These are phyloP conservation scores for Neurospora sp. DNA, from an alignment of 495 filamentous ascomycete genomes.

Conservation along the genomic window DNA sequence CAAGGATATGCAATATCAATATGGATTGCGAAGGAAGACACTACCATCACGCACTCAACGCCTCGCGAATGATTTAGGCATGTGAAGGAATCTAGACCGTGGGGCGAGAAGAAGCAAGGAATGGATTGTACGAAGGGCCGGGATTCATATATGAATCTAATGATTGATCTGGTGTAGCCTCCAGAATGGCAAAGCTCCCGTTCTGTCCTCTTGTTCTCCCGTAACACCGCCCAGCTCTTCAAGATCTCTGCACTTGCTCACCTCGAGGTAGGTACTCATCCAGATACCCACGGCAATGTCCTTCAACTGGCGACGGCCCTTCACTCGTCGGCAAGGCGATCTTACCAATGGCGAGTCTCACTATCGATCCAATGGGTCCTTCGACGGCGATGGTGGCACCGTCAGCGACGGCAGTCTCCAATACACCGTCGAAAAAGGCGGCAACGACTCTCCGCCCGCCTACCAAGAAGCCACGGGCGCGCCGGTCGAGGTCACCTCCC, in stretches of 20 bases:
- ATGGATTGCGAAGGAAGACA: background rate
- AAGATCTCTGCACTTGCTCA: background rate
- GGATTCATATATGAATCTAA: background rate
- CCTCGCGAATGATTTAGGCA: background rate
- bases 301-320: conserved; percentile 18
- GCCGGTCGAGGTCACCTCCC: conserved; percentile 49
- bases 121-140: background rate
- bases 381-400: conserved; percentile 4
- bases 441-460: conserved; percentile 44
- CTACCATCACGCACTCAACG: background rate
- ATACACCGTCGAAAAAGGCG: conserved; percentile 42
- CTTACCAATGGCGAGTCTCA: background rate
- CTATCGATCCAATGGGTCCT: background rate
- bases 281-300: conserved; percentile 2
- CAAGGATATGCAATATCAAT: background rate
- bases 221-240: background rate
- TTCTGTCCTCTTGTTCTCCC: background rate
- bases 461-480: conserved; percentile 57
- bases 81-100: background rate
- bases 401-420: conserved; percentile 35
- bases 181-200: background rate
- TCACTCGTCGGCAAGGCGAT: conserved; percentile 5
- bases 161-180: background rate
- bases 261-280: too few relatives aligned
- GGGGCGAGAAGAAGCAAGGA: background rate